Conservation (phyloP, 352 stramenopile genomes). For the Pythium volutum region DNA sequence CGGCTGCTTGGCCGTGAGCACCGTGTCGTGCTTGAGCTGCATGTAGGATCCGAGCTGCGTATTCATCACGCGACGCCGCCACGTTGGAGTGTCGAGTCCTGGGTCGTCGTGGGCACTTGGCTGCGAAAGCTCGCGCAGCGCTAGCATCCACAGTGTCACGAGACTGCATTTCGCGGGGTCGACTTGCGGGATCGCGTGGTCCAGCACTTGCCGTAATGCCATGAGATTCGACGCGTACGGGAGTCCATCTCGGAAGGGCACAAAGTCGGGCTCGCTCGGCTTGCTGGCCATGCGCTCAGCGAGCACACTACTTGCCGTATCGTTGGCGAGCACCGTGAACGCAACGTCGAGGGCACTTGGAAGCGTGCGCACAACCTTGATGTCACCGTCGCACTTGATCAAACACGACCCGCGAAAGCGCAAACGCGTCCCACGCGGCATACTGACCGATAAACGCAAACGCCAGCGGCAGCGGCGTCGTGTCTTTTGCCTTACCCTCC, state of each 20-base stretch:
- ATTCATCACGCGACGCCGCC: too few species aligned
- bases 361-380: too few species aligned
- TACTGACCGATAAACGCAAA: constrained; percentile 21
- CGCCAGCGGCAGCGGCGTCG: constrained; percentile 9
- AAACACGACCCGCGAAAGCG: too few species aligned
- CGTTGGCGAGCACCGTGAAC: constrained; percentile 22
- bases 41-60: too few species aligned
- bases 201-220: constrained; percentile 13
- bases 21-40: too few species aligned
- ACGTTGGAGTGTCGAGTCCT: constrained; percentile 14
- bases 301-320: constrained; percentile 13
- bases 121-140: constrained; percentile 17
- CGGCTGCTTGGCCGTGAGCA: constrained; percentile 26
- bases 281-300: constrained; percentile 13
- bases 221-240: constrained; percentile 27
- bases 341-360: constrained; percentile 21
- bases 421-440: constrained; percentile 29
- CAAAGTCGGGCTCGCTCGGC: constrained; percentile 5
- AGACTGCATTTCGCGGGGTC: constrained; percentile 14
- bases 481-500: neutral
- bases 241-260: constrained; percentile 21
- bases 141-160: constrained; percentile 16
- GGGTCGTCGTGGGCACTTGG: neutral
- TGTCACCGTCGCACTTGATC: too few species aligned
- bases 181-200: neutral